A percentile compares a stretch with the other conserved stretches of the same genome.
Evolutionary conservation across 2,329 filamentous ascomycete species (phyloP).

Genomic region (Arthrobotrys iridis): DNA sequence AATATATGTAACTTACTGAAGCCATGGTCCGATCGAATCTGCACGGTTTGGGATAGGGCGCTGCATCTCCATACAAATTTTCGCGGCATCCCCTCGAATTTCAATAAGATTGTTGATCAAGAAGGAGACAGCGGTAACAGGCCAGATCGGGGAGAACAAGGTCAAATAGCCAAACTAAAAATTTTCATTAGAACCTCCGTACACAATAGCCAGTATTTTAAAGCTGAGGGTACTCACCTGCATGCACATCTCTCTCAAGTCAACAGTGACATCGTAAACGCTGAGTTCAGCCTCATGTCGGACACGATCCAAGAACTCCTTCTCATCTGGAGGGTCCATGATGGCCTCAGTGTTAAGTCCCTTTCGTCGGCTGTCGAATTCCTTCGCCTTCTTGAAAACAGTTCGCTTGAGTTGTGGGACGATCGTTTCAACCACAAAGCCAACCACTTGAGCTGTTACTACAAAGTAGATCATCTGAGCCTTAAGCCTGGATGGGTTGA

Average conservation of each 20-base stretch:
- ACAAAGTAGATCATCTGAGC: conserved; percentile 97
- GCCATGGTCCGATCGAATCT: conserved; percentile 93
- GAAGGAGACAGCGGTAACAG: conserved; percentile 87
- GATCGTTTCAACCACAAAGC: conserved; percentile 82
- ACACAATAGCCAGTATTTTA: background rate
- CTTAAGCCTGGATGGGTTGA: conserved; percentile 83
- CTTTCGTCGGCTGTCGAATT: conserved; percentile 72
- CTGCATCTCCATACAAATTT: conserved; percentile 89
- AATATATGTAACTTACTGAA: conserved; percentile 65
- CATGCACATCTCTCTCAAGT: conserved; percentile 93
- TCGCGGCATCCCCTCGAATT: conserved; percentile 89
- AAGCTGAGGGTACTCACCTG: conserved; percentile 67
- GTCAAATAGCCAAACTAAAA: conserved; percentile 77
- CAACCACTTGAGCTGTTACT: conserved; percentile 90
- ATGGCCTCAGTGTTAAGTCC: conserved; percentile 65
- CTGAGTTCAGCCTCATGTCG: conserved; percentile 83
- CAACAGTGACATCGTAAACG: conserved; percentile 86
- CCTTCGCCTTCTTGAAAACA: conserved; percentile 79
- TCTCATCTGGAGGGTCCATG: conserved; percentile 79
- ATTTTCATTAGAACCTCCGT: background rate
- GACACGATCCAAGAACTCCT: conserved; percentile 80
- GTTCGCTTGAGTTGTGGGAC: conserved; percentile 85
- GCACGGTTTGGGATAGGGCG: conserved; percentile 88
- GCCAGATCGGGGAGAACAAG: conserved; percentile 94
- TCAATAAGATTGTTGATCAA: conserved; percentile 97